Conservation (phyloP, 176 grass and related monocot species). For the Carex myosuroides region DNA sequence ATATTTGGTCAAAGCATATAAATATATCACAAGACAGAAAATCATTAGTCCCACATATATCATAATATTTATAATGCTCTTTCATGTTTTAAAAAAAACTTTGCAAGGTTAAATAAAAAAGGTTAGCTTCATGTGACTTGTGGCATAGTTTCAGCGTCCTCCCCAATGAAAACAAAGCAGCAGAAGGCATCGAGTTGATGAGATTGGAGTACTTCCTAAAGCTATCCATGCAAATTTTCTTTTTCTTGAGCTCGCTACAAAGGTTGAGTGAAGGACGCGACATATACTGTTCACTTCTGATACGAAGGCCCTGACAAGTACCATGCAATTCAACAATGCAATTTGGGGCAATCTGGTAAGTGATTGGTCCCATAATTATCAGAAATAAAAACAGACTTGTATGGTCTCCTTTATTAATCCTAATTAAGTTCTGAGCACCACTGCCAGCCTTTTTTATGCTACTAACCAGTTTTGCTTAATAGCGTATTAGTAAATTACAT, state of each 20-base stretch:
- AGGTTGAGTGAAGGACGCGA: too few relatives aligned
- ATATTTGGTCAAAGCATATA: too few relatives aligned
- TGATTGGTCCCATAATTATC: neutral
- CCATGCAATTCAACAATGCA: neutral
- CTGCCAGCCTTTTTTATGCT: neutral
- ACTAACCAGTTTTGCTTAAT: neutral
- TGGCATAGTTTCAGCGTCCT: too few relatives aligned
- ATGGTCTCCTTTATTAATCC: neutral
- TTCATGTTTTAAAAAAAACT: too few relatives aligned
- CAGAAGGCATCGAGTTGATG: slow-evolving; percentile 34
- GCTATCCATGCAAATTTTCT: slow-evolving; percentile 32
- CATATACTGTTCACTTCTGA: too few relatives aligned
- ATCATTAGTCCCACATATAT: too few relatives aligned
- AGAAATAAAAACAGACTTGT: neutral
- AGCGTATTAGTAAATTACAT: neutral
- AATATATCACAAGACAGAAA: too few relatives aligned
- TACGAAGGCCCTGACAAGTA: slow-evolving; percentile 24
- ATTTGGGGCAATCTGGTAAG: neutral
- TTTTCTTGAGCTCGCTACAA: slow-evolving; percentile 24
- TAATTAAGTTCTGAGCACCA: neutral
- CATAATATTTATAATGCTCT: too few relatives aligned
- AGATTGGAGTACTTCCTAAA: slow-evolving; percentile 49
- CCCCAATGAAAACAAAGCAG: too few relatives aligned
- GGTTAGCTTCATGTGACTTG: too few relatives aligned
- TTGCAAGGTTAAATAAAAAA: too few relatives aligned